phyloP scores from a whole-genome alignment of 2,329 filamentous ascomycete species.

The Chrysoporthe cubensis region DNA sequence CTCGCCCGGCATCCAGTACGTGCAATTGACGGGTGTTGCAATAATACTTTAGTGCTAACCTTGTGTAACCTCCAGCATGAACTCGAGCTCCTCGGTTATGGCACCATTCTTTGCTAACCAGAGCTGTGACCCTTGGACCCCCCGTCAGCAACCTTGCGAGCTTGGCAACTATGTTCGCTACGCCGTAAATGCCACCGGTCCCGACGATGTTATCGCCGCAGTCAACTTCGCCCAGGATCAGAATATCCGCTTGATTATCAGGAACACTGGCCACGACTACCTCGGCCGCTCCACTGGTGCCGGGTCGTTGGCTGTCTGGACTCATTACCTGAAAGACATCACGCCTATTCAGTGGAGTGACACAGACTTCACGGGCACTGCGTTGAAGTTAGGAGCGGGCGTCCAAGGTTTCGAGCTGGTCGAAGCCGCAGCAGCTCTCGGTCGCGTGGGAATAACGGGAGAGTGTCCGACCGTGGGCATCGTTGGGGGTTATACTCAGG shows the following conservation, averaged over 20 bases:
- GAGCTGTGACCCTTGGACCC: slow-evolving; percentile 31
- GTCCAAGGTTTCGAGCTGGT: slow-evolving; percentile 58
- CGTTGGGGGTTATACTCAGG: slow-evolving; percentile 50
- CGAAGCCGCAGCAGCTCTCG: slow-evolving; percentile 48
- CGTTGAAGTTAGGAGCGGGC: slow-evolving; percentile 59
- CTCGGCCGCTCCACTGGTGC: slow-evolving; percentile 25
- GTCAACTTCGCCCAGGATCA: slow-evolving; percentile 40
- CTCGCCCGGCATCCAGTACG: slow-evolving; percentile 42
- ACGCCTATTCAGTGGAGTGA: slow-evolving; percentile 16
- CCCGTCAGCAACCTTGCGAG: slow-evolving; percentile 37
- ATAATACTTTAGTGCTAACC: background rate
- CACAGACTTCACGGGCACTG: slow-evolving; percentile 47
- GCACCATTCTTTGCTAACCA: slow-evolving; percentile 38
- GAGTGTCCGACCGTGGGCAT: slow-evolving; percentile 51
- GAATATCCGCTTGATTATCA: slow-evolving; percentile 48
- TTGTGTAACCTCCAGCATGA: slow-evolving; percentile 27
- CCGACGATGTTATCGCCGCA: slow-evolving; percentile 29
- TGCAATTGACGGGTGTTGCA: background rate
- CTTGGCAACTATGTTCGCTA: slow-evolving; percentile 40
- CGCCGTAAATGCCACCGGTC: slow-evolving; percentile 31
- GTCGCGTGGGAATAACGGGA: slow-evolving; percentile 38
- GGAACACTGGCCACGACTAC: slow-evolving; percentile 50
- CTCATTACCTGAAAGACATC: slow-evolving; percentile 41
- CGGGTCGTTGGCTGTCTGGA: slow-evolving; percentile 55
- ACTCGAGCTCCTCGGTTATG: slow-evolving; percentile 36